Evolutionary conservation across 2,329 filamentous ascomycete genomes (phyloP), one percentile per base, ranked within the genome.

Genomic region (Teratosphaeria zuluensis): DNA sequence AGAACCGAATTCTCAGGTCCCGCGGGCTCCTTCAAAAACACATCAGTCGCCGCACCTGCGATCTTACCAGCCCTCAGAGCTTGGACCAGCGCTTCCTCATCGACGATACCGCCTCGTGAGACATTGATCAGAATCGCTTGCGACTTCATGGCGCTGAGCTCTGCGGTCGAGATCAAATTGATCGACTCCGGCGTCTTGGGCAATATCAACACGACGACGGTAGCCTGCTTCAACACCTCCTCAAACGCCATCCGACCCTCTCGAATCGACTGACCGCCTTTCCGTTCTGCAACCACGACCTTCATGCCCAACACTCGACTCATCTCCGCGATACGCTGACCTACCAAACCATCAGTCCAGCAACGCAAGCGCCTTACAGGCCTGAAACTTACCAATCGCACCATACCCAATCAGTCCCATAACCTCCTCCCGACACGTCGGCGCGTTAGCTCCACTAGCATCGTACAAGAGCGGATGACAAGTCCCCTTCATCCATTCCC

Each of bases 381-480:
- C 2, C n/a, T n/a, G n/a, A 48, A 7, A 48, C 42, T 48, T n/a
- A 48, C 78, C 79, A 42, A 81, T 67, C 16, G 71, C 71, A 1
- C 80, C 80, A 66, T 80, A 80, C 1, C 79, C 79, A 57, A 81
- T 68, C 56, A 81, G 72, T 1, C 77, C 79, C 61, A 79, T 65
- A 2, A 75, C 73, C 67, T 81, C 79, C 58, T 81, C 78, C 19
- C 70, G 66, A 65, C 75, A 1, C 74, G 77, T 63, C 79, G 63
- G 51, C 78, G 77, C 21, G 75, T 73, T 31, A 64, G 64, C 7
- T 63, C 74, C 66, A 68, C 4, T 38, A 4, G 11, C 1, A 38
- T 38, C 35, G 4, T 5, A 2, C 35, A 38, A 65, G 12, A 71
- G 66, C 14, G 59, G 7, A n/a, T 60, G 32, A 14, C 35, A 58